A percentile compares a stretch with the other conserved stretches of the same genome.
Conservation (phyloP, 495 filamentous ascomycete genomes). For the Neurospora sp. region DNA sequence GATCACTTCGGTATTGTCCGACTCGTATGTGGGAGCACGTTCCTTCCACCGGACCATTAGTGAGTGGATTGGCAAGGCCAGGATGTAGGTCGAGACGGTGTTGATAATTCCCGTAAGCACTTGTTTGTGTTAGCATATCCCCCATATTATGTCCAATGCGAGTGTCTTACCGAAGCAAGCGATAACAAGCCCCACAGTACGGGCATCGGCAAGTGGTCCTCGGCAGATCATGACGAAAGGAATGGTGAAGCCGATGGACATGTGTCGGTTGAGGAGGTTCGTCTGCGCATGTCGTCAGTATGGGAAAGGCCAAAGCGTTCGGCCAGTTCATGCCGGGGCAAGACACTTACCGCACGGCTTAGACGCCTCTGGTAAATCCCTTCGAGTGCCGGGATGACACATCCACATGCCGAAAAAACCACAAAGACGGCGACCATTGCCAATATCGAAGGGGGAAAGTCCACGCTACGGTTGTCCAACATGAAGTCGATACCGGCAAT, state of each 20-base stretch:
- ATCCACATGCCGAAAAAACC: constrained; percentile 1
- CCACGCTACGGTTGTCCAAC: constrained; percentile 6
- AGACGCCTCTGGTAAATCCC: constrained; percentile 24
- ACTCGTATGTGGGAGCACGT: not conserved
- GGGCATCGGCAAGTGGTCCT: constrained; percentile 19
- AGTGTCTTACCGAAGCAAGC: constrained; percentile 27
- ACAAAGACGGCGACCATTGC: constrained; percentile 22
- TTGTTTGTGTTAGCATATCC: constrained; percentile 6
- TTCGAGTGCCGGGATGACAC: constrained; percentile 9
- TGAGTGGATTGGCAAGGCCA: constrained; percentile 14
- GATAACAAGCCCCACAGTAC: constrained; percentile 25
- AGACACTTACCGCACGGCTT: constrained; percentile 22
- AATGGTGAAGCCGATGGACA: constrained; percentile 38
- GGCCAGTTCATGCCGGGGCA: not conserved
- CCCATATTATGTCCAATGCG: not conserved
- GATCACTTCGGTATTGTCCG: not conserved
- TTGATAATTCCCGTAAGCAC: constrained; percentile 22
- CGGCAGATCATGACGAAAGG: constrained; percentile 36
- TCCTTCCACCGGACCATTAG: constrained; percentile 16
- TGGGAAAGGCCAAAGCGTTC: not conserved
- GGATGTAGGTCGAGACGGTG: constrained; percentile 11
- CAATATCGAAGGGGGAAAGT: constrained; percentile 23
- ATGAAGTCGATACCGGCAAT: constrained; percentile 16
- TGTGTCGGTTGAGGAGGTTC: constrained; percentile 35
- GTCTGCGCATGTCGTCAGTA: not conserved